Evolutionary conservation across 371 early-diverging fungal genomes (phyloP), one percentile per base, ranked within the genome.

Genomic region (Phascolomyces articulosus): DNA sequence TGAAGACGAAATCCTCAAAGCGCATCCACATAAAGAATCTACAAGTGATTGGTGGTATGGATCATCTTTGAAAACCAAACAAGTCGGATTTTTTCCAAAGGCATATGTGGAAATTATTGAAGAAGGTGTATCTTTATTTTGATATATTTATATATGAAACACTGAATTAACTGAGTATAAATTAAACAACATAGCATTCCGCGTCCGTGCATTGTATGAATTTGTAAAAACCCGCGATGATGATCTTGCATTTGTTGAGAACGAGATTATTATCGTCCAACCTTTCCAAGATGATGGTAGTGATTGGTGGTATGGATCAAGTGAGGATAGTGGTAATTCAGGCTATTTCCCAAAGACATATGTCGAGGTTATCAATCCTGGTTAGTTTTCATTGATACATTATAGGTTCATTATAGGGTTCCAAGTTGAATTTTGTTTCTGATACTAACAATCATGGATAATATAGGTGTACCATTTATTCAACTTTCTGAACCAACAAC

Each of bases 11-110:
- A 69, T 72, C 2, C 53, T 85, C 31, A 75, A 80, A 44, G 85
- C 83, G 6, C 77, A 85, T 60, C 85, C 85, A n/a, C 80, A 82
- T 11, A 83, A 85, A 54, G 82, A 82, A 40, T 75, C 65, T 40
- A 60, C 63, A 8, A 76, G 79, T 54, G 80, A 80, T 57, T 85
- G 79, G 79, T 82, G 78, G 78, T 80, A 77, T 68, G 78, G 79
- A 18, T 73, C 77, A 20, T 73, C 78, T 18, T 31, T 78, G 6
- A 51, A 55, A 15, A 75, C 76, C 0, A 72, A 75, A 21, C 66
- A 64, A 26, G 67, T 67, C 44, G 81, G 79, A 0, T 79, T 83
- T 55, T 80, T 80, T 44, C 79, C 82, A n/a, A 67, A 78, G 4
- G 80, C 78, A 4, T 80, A 78, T 59, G 80, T 77, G 2, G 80